Conservation (phyloP, 352 stramenopile genomes). For the Pythium guiyangense region DNA sequence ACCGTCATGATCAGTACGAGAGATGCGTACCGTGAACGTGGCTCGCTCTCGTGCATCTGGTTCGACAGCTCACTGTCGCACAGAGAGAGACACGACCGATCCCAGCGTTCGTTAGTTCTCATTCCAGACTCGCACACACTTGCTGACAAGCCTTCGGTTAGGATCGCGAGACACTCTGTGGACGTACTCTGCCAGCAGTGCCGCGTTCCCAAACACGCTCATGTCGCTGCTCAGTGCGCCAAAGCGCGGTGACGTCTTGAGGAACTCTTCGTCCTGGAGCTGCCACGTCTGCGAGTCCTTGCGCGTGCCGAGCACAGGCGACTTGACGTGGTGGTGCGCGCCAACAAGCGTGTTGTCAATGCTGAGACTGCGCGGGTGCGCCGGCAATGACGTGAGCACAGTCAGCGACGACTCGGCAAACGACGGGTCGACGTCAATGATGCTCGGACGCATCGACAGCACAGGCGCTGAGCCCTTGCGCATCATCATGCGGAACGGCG, state of each 20-base stretch:
- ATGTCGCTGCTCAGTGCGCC: constrained; percentile 15
- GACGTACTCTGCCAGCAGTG: constrained; percentile 7
- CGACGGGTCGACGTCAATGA: constrained; percentile 27
- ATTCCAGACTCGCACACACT: neutral
- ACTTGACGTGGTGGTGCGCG: constrained; percentile 43
- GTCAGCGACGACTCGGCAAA: constrained; percentile 47
- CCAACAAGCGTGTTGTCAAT: constrained; percentile 32
- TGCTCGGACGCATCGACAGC: constrained; percentile 13
- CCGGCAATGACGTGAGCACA: constrained; percentile 37
- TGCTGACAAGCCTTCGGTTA: neutral
- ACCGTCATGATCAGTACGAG: too few species aligned
- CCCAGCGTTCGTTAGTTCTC: neutral
- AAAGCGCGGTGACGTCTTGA: constrained; percentile 50
- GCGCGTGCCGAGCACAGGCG: constrained; percentile 45
- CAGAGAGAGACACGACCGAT: neutral
- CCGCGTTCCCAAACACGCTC: constrained; percentile 6
- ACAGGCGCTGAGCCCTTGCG: constrained; percentile 13
- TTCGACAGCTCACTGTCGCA: constrained; percentile 9
- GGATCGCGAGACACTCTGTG: neutral
- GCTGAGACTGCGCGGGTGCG: constrained; percentile 34
- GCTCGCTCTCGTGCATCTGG: constrained; percentile 12
- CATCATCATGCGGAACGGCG: constrained; percentile 19
- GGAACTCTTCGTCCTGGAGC: constrained; percentile 64
- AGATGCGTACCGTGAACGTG: constrained; percentile 8
- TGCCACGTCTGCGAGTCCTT: constrained; percentile 70